Evolutionary conservation across 176 grass and related monocot genomes (phyloP).

Genomic region (Cenchrus fungigraminus): DNA sequence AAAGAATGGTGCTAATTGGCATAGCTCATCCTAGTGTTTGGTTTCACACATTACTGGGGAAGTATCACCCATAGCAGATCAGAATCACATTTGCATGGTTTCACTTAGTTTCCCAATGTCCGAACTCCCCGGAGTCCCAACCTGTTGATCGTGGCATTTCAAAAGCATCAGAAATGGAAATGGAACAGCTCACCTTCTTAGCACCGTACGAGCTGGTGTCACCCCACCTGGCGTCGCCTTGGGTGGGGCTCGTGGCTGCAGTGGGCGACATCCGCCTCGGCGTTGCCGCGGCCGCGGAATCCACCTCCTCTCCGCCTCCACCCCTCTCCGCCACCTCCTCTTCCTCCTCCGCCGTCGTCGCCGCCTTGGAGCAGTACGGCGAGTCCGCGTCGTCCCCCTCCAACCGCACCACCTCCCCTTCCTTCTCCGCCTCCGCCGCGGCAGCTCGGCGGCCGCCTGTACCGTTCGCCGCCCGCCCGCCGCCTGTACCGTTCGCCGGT

Average conservation of each 20-base stretch:
- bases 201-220: constrained; percentile 87
- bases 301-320: constrained; percentile 36
- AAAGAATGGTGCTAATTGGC: neutral
- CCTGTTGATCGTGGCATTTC: neutral
- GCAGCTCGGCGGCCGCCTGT: constrained; percentile 6
- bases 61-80: neutral
- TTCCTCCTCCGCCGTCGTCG: constrained; percentile 44
- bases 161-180: constrained; percentile 30
- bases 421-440: constrained; percentile 24
- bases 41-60: constrained; percentile 23
- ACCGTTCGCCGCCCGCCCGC: constrained; percentile 29
- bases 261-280: constrained; percentile 34
- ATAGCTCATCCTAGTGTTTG: constrained; percentile 9
- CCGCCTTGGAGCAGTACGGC: constrained; percentile 68
- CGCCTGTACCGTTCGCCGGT: neutral
- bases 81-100: neutral
- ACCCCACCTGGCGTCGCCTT: constrained; percentile 61
- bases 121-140: neutral
- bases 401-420: constrained; percentile 25
- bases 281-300: constrained; percentile 33
- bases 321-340: constrained; percentile 15
- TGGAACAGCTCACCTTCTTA: constrained; percentile 67
- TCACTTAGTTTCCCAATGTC: neutral
- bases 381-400: constrained; percentile 65
- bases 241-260: constrained; percentile 43